A percentile compares a stretch with the other conserved stretches of the same genome.
These are phyloP conservation scores for Arachnopeziza araneosa DNA, from an alignment of 2,329 filamentous ascomycete species.

Conservation along the genomic window DNA sequence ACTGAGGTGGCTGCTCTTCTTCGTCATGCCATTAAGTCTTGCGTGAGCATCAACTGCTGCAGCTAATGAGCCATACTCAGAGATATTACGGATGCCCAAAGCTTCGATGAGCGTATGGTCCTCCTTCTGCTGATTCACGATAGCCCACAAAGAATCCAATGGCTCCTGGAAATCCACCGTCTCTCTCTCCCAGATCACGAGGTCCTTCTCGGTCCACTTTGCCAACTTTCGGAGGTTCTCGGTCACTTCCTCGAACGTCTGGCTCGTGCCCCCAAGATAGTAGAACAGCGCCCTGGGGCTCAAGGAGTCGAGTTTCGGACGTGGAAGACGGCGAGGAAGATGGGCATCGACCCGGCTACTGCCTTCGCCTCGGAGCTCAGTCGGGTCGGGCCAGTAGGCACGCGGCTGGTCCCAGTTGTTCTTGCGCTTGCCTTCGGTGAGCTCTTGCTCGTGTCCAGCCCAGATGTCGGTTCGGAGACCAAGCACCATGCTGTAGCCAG, in stretches of 20 bases:
- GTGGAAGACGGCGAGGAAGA: neutral
- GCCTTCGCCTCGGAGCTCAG: neutral
- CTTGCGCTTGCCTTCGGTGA: neutral
- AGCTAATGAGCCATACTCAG: neutral
- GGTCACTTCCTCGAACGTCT: neutral
- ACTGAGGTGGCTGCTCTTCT: neutral
- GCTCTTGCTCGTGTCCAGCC: neutral
- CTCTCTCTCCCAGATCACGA: neutral
- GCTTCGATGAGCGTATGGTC: neutral
- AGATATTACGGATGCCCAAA: neutral
- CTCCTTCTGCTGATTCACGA: neutral
- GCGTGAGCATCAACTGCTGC: neutral
- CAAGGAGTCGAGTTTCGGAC: neutral
- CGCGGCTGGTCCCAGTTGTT: neutral
- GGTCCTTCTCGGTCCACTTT: neutral
- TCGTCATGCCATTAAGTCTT: neutral
- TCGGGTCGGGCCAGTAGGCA: neutral
- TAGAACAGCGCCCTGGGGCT: neutral
- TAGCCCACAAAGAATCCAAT: neutral
- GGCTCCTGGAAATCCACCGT: neutral
- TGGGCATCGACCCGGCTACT: neutral
- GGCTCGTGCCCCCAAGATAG: neutral
- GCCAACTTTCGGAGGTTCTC: neutral
- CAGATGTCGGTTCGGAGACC: neutral
- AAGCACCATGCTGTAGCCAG: neutral